Evolutionary conservation across 345 rosid species (phyloP).

Genomic region (Eucalyptus cloeziana): DNA sequence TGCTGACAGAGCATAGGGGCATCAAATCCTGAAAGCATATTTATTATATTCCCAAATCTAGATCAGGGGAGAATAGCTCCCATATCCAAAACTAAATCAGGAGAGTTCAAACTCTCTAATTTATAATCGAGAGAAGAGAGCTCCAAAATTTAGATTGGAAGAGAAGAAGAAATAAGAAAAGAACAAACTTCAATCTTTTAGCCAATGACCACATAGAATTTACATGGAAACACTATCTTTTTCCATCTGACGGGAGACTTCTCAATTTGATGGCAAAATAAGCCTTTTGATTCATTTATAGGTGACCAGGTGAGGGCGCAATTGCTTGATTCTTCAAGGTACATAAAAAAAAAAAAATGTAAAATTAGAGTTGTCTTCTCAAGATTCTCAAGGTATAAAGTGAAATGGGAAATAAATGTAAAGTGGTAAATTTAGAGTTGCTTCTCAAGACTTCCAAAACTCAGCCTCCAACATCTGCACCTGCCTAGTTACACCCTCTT

Average conservation of each 20-base stretch:
- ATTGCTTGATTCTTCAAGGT: neutral
- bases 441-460: constrained; percentile 26
- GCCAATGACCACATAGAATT: too few relatives aligned
- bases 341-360: neutral
- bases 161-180: too few relatives aligned
- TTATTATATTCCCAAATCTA: neutral
- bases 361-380: neutral
- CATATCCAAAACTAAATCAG: fast-evolving
- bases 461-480: constrained; percentile 30
- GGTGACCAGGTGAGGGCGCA: neutral
- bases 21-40: too few relatives aligned
- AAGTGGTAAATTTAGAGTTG: neutral
- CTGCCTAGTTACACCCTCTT: constrained; percentile 1
- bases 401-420: too few relatives aligned
- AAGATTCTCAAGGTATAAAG: neutral
- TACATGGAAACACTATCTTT: too few relatives aligned
- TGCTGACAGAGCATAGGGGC: neutral
- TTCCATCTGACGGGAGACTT: neutral
- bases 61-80: neutral
- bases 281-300: neutral
- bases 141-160: neutral
- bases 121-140: neutral
- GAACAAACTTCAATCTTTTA: too few relatives aligned
- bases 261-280: neutral
- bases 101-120: too few relatives aligned